Percentiles rank a stretch among this genome's conserved stretches.
Evolutionary conservation across 2,329 filamentous ascomycete species (phyloP).

Genomic region (Neopestalotiopsis rosae): DNA sequence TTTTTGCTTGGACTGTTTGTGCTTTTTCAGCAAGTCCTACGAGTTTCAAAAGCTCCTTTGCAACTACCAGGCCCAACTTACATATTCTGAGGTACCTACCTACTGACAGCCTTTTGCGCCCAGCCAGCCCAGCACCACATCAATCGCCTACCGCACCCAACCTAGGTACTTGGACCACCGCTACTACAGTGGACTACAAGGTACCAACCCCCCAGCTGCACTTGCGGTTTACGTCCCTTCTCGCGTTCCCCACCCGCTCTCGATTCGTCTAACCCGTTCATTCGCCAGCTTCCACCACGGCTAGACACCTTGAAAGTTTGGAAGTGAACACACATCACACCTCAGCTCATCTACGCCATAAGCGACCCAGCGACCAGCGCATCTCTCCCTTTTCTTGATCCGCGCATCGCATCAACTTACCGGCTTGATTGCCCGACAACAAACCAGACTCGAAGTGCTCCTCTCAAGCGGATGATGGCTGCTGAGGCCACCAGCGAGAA

Average conservation of each 20-base stretch:
- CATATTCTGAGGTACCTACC: neutral
- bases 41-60: neutral
- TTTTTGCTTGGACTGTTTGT: neutral
- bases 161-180: neutral
- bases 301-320: slow-evolving; percentile 14
- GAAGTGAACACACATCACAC: slow-evolving; percentile 14
- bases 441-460: slow-evolving; percentile 10
- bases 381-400: neutral
- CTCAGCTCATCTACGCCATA: slow-evolving; percentile 3
- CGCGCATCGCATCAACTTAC: neutral
- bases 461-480: slow-evolving; percentile 39
- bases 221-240: slow-evolving; percentile 2
- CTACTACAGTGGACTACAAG: neutral
- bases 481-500: slow-evolving; percentile 37
- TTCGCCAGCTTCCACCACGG: slow-evolving; percentile 8
- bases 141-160: neutral
- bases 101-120: neutral
- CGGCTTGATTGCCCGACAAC: slow-evolving; percentile 17
- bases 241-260: slow-evolving; percentile 11
- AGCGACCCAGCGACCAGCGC: slow-evolving; percentile 8
- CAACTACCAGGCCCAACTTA: no score
- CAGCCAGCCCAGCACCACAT: neutral
- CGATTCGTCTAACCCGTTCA: neutral
- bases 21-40: neutral
- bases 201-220: neutral